Percentiles rank a stretch among this genome's conserved stretches.
These are phyloP conservation scores for Leccinum obscurum DNA, from an alignment of 768 basidiomycete genomes.

Conservation along the genomic window DNA sequence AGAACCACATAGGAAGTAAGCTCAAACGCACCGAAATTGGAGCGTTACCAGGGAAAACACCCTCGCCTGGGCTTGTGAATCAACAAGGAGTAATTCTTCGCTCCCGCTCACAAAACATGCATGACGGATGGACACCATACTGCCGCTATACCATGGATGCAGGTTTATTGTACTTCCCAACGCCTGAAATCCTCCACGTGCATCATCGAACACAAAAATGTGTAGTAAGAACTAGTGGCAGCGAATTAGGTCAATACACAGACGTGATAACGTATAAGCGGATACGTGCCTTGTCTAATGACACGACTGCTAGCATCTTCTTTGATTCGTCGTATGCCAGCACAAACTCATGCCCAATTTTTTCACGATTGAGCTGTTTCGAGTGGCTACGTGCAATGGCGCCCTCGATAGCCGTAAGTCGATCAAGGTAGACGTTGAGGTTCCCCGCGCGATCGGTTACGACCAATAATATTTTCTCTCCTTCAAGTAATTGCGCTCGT, in stretches of 20 bases:
- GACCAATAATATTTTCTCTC: slow-evolving; percentile 44
- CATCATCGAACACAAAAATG: slow-evolving; percentile 49
- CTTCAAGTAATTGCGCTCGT: slow-evolving; percentile 42
- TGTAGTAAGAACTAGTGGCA: slow-evolving; percentile 38
- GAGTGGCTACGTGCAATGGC: slow-evolving; percentile 30
- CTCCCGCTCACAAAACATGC: slow-evolving; percentile 48
- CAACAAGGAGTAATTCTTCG: slow-evolving; percentile 55
- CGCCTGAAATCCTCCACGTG: slow-evolving; percentile 38
- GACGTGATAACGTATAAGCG: background rate
- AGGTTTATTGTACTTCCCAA: slow-evolving; percentile 44
- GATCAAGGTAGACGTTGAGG: slow-evolving; percentile 42
- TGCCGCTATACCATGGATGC: slow-evolving; percentile 40
- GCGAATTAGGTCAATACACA: background rate
- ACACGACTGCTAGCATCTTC: slow-evolving; percentile 47
- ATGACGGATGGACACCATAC: slow-evolving; percentile 29
- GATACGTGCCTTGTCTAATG: slow-evolving; percentile 39
- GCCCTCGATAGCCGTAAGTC: slow-evolving; percentile 28
- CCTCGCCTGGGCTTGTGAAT: slow-evolving; percentile 42
- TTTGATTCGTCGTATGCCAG: slow-evolving; percentile 54
- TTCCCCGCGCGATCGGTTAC: slow-evolving; percentile 34
- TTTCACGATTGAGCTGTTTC: slow-evolving; percentile 43
- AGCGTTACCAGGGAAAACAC: slow-evolving; percentile 56
- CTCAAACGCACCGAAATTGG: slow-evolving; percentile 38
- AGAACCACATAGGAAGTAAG: background rate
- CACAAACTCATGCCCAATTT: slow-evolving; percentile 45